phyloP scores from a whole-genome alignment of 23 red algal species.

The Gracilaria domingensis region DNA sequence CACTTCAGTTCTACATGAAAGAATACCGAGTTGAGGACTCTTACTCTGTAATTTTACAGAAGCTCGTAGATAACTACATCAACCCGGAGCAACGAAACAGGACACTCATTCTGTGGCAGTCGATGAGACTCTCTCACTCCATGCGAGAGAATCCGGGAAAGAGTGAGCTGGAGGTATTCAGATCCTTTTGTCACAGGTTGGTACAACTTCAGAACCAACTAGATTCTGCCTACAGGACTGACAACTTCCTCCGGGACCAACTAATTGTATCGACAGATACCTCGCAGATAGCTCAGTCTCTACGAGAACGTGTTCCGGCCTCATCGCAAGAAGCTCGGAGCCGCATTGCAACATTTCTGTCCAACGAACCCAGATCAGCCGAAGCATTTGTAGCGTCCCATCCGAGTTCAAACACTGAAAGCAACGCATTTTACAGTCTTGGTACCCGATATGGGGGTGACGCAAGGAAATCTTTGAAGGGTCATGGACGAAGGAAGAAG shows the following conservation, averaged over 20 bases:
- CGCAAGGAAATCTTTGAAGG: conserved; percentile 9
- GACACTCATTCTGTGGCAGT: not conserved
- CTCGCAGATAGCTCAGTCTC: no score
- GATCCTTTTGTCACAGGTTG: not conserved
- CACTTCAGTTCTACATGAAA: no score
- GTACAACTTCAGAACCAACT: conserved; percentile 17
- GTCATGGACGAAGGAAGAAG: not conserved
- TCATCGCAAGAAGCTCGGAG: no score
- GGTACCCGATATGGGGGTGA: conserved; percentile 2
- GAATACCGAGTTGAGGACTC: no score
- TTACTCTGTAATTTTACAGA: no score
- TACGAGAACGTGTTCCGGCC: conserved; percentile 7
- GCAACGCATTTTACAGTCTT: conserved; percentile 12
- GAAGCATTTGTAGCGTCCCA: not conserved
- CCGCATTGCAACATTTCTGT: conserved; percentile 51
- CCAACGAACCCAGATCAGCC: conserved; percentile 38
- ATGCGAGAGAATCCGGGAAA: no score
- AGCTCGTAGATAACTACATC: not conserved
- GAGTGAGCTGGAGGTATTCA: conserved; percentile 59
- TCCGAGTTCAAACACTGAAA: not conserved
- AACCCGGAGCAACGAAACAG: not conserved
- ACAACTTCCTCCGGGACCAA: no score
- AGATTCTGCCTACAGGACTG: not conserved
- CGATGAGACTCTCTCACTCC: no score
- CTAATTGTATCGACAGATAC: no score